Evolutionary conservation across 345 rosid genomes (phyloP), one percentile per base, ranked within the genome.

Genomic region (Hevea brasiliensis): DNA sequence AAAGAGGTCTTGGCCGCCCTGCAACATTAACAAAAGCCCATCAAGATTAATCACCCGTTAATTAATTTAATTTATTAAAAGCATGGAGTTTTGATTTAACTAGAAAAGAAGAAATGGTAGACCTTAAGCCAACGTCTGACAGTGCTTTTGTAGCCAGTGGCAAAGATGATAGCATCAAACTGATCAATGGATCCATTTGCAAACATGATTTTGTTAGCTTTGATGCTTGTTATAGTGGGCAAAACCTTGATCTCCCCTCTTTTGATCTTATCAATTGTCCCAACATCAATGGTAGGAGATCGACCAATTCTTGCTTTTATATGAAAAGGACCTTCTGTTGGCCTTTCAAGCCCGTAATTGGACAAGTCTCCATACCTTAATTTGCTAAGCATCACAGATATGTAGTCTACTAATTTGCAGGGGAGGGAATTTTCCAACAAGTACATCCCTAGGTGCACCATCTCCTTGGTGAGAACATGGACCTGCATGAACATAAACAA

Each of bases 81-180:
- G n/a, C n/a, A n/a, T n/a, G n/a, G n/a, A n/a, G n/a, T n/a, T n/a
- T n/a, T n/a, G n/a, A 51, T 7, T 6, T 18, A 21, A n/a, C 24
- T 1, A 68, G 2, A 10, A 53, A 76, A 32, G 2, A 7, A 23
- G 2, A 68, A 62, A n/a, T 11, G 47, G 11, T 17, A 27, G 76
- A 88, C 92, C 85, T 79, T 61, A 8, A 89, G 91, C 94, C 94
- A 87, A 0, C 74, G 70, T 2, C 77, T 66, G 24, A 87, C 87
- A 0, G 67, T 82, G 75, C 91, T 87, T 56, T n/a, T 81, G 72
- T 86, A 87, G 60, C 91, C 91, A 2, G 89, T 89, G 6, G 90
- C 91, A 27, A 89, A 89, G 42, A 89, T 71, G 11, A 89, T 80
- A 8, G 83, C 84, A 68, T 89, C 90, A 6, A 84, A 70, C 0